Conservation (phyloP, 805 yeast genomes). For the Scheffersomyces amazonensis region DNA sequence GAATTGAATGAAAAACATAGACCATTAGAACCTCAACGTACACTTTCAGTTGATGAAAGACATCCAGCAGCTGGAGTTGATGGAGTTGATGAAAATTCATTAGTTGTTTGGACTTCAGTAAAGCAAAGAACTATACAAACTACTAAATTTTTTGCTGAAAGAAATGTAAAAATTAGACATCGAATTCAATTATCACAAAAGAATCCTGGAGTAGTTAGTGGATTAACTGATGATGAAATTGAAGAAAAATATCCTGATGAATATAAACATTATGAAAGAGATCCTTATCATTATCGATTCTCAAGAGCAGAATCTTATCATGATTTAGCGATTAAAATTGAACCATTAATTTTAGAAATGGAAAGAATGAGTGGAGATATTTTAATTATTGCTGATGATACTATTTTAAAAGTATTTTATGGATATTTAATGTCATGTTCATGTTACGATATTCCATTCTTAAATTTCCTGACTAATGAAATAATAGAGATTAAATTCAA, state of each 20-base stretch:
- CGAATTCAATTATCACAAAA: slow-evolving; percentile 82
- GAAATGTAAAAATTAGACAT: slow-evolving; percentile 65
- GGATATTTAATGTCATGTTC: slow-evolving; percentile 94
- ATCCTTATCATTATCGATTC: slow-evolving; percentile 91
- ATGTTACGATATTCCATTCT: slow-evolving; percentile 77
- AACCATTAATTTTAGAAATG: slow-evolving; percentile 89
- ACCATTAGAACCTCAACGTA: not conserved
- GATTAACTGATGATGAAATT: slow-evolving; percentile 60
- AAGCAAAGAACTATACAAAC: slow-evolving; percentile 81
- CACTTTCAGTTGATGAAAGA: slow-evolving; percentile 31
- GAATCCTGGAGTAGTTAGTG: slow-evolving; percentile 86
- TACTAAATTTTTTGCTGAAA: slow-evolving; percentile 61
- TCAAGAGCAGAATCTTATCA: slow-evolving; percentile 94
- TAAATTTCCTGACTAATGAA: slow-evolving; percentile 77
- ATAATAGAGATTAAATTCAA: slow-evolving; percentile 84
- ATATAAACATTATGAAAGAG: slow-evolving; percentile 58
- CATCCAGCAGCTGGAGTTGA: slow-evolving; percentile 51
- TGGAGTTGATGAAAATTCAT: slow-evolving; percentile 56
- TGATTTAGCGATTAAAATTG: slow-evolving; percentile 91
- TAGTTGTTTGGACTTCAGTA: slow-evolving; percentile 95
- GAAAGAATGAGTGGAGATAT: slow-evolving; percentile 89
- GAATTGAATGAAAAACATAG: not conserved
- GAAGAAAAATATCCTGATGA: slow-evolving; percentile 63
- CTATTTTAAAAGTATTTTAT: slow-evolving; percentile 82
- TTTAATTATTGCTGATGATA: slow-evolving; percentile 88